Conservation (phyloP, 345 rosid genomes). For the Dovyalis caffra region DNA sequence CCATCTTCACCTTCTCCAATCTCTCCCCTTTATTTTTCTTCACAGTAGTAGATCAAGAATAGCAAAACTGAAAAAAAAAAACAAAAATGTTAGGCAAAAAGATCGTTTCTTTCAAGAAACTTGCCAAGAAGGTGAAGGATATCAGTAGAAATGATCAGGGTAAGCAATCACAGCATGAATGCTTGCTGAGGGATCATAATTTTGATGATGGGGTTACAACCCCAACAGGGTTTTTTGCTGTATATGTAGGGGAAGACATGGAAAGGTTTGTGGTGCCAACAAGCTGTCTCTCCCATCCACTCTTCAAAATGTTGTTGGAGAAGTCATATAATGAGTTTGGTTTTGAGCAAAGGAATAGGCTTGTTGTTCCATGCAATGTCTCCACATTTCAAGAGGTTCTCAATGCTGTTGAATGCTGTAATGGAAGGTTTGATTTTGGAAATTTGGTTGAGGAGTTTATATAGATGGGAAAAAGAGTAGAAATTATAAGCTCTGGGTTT, state of each 20-base stretch:
- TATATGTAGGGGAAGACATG: constrained; percentile 75
- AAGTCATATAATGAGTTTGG: constrained; percentile 69
- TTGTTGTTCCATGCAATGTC: constrained; percentile 78
- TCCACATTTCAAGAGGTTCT: constrained; percentile 67
- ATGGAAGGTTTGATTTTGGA: constrained; percentile 70
- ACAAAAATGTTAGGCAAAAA: constrained; percentile 62
- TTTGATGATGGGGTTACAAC: constrained; percentile 24
- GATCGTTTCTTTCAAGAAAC: constrained; percentile 69
- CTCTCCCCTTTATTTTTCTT: neutral
- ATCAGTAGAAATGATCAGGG: constrained; percentile 29
- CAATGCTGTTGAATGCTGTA: constrained; percentile 60
- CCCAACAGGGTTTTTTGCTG: constrained; percentile 70
- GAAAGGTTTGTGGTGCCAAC: constrained; percentile 75
- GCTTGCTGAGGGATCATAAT: constrained; percentile 40
- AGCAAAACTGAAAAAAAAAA: neutral
- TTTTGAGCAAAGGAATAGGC: constrained; percentile 44
- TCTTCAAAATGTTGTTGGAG: constrained; percentile 78
- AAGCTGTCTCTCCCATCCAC: constrained; percentile 66
- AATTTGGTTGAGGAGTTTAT: constrained; percentile 71
- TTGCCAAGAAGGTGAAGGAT: constrained; percentile 71
- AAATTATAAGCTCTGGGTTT: neutral
- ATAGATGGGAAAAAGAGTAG: constrained; percentile 12
- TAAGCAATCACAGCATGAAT: constrained; percentile 38
- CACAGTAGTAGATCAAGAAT: too few species aligned
- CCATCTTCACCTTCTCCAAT: neutral